Evolutionary conservation across 306 rosid species (phyloP), one percentile per base, ranked within the genome.

Genomic region (Hippophae rhamnoides): DNA sequence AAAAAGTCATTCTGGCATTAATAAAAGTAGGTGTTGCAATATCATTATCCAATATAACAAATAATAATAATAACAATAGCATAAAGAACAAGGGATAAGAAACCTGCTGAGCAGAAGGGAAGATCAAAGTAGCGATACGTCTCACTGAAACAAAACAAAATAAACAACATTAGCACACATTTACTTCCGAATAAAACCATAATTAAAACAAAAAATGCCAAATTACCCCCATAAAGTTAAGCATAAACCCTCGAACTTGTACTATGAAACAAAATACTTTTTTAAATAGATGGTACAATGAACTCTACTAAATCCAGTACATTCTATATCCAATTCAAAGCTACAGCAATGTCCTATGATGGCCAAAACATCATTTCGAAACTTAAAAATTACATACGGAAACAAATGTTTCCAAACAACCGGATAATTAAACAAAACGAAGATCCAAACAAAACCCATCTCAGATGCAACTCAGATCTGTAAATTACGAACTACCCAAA

Each of bases 91-190:
- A 18, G 64, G 50, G 64, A 58, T 42, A 31, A 9, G 13, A 67
- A 62, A 78, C 83, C 83, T 78, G 69, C 50, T 0, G 83, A 78
- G 66, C 95, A 87, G 78, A 87, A 87, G 7, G 95, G 95, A 23
- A 84, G 86, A 82, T 84, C 95, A 61, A 77, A 81, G 63, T 77
- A 84, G 8, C 95, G 92, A 74, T 87, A 84, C 6, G 95, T 87
- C 72, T 87, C 95, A 61, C 95, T 87, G 92, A n/a, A 83, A 67
- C 55, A 47, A 8, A 48, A 10, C 57, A 54, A 31, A 26, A 44
- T 2, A 2, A 31, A 31, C 23, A 18, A 18, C 23, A 44, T 56
- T 23, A 67, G 45, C 13, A 38, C 10, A 46, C 6, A 43, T 18
- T 8, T 13, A 4, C 31, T 44, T 3, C 4, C 3, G 55, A 43